Evolutionary conservation across 805 yeast genomes (phyloP), one percentile per base, ranked within the genome.

Genomic region (Saccharomyces jurei): DNA sequence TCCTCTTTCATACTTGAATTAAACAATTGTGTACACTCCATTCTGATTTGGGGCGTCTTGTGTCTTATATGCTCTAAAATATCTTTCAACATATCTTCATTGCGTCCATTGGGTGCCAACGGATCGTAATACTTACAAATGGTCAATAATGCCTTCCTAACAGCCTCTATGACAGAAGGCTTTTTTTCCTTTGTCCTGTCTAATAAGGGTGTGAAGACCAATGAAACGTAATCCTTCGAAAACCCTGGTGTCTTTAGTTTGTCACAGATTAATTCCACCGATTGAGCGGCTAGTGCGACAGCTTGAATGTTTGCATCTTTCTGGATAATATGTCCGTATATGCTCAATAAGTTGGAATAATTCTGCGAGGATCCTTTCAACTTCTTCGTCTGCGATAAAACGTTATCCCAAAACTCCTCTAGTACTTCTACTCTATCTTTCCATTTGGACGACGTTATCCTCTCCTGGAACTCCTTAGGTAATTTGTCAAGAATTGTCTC

Each of bases 141-240:
- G 0, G 86, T 79, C 67, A 84, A 87, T 52, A 91, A 73, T 0
- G 92, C 84, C 27, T 68, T 71, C 21, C 76, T 74, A n/a, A 92
- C 73, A 0, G 94, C 86, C 26, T 84, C 90, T 1, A 86, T 74
- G 0, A 89, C 94, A 2, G 84, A 74, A 27, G 80, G 84, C 64
- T 92, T 92, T 74, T 87, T 90, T 67, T 94, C 99, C 65, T 89
- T 91, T 13, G 88, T 81, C 61, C 97, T 78, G 60, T 89, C 97
- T 47, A 94, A 70, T 54, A 87, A 69, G 0, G 94, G 84, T 2
- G 72, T 69, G 27, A 89, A 72, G 1, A 88, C 77, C 1, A 77
- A 62, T 0, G 74, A 55, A 14, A 58, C 61, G 50, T 61, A 78
- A 66, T 86, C 86, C 56, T 74, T 78, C 25, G 73, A 76, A 63